Conservation (phyloP, 441 rosid species). For the Populus trichocarpa region DNA sequence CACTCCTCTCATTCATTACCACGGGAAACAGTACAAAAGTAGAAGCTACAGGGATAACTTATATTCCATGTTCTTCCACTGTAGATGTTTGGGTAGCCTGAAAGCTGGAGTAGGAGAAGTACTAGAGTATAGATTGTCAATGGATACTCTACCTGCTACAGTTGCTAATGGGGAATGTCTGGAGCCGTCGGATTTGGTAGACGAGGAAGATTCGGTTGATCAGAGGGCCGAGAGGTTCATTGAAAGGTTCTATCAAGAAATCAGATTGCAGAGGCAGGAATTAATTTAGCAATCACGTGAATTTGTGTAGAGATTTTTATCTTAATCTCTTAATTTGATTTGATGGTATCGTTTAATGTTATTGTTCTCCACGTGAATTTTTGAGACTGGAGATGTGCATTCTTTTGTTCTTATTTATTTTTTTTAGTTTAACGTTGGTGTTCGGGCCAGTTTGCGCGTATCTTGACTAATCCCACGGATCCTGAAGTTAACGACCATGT, state of each 20-base stretch:
- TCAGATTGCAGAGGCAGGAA: conserved; percentile 56
- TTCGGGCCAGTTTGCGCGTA: too few relatives aligned
- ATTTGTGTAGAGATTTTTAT: background rate
- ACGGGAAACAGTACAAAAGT: conserved; percentile 9
- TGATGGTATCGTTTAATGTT: background rate
- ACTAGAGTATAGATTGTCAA: conserved; percentile 8
- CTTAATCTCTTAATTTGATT: background rate
- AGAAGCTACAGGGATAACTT: conserved; percentile 7
- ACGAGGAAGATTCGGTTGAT: conserved; percentile 47
- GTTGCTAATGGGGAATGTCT: conserved; percentile 10
- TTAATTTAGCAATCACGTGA: conserved; percentile 17
- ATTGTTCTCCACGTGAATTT: background rate
- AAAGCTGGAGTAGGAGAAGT: conserved; percentile 12
- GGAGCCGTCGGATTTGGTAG: conserved; percentile 25
- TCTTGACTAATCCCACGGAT: too few relatives aligned
- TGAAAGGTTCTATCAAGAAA: conserved; percentile 48
- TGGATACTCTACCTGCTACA: conserved; percentile 13
- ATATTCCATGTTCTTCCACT: conserved; percentile 24
- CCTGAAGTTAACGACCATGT: too few relatives aligned
- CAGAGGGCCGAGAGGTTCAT: conserved; percentile 71
- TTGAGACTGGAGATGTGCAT: background rate
- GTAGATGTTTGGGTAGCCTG: conserved; percentile 32
- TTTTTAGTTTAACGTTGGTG: too few relatives aligned
- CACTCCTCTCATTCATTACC: conserved; percentile 23
- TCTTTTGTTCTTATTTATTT: too few relatives aligned